Conservation (phyloP, 169 alveolate genomes). For the Theileria parva region DNA sequence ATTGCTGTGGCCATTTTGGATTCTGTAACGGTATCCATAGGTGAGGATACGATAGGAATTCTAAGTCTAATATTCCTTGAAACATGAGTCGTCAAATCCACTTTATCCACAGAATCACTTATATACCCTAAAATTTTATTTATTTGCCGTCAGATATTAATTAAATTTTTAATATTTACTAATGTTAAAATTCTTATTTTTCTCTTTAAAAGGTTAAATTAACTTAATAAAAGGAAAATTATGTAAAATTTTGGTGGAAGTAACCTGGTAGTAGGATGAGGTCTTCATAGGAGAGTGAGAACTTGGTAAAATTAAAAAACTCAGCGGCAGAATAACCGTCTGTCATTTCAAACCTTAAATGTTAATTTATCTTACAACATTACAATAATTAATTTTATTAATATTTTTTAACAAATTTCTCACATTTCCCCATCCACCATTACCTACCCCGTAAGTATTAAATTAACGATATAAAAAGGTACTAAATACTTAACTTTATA, state of each 20-base stretch:
- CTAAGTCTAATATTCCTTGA: constrained; percentile 79
- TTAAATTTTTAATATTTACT: too few species aligned
- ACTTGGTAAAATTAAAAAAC: constrained; percentile 61
- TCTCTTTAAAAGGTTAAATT: not conserved
- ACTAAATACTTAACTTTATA: not conserved
- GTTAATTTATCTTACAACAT: not conserved
- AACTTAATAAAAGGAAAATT: too few species aligned
- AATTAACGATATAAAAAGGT: too few species aligned
- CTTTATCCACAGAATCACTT: constrained; percentile 77
- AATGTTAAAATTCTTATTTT: too few species aligned
- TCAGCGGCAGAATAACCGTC: constrained; percentile 76
- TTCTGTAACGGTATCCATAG: constrained; percentile 95
- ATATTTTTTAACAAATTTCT: not conserved
- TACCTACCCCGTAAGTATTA: too few species aligned
- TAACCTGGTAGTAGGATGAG: constrained; percentile 87
- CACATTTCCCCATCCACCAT: not conserved
- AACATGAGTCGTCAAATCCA: constrained; percentile 74
- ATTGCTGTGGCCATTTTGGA: constrained; percentile 89
- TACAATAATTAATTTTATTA: not conserved
- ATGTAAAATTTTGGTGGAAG: not conserved
- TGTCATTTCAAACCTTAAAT: constrained; percentile 54
- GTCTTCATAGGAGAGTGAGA: constrained; percentile 87
- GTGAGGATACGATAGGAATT: constrained; percentile 88
- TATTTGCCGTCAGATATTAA: too few species aligned
- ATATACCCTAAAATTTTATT: constrained; percentile 72